Base-by-base conservation (phyloP, 805 yeast species). In the Candida coquimbonensis region DNA sequence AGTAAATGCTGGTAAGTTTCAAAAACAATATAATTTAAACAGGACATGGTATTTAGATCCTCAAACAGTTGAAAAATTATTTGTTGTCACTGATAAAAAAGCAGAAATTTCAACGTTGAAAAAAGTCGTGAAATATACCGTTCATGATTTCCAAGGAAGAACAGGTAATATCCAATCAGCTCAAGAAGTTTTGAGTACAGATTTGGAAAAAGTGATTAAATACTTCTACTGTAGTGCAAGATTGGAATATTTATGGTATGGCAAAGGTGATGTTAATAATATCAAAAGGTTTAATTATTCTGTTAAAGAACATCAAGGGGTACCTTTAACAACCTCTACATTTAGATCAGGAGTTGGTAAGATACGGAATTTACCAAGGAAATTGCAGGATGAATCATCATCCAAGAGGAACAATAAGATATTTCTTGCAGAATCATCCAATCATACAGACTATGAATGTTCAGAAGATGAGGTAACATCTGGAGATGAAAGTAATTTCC, bases 1-100 rank as follows among this genome's bases (percentile, higher is more conserved):
- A 64, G 62, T 73, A 3, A 77, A 88, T 7, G 74, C 93, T 25
- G 78, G 79, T 2, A 82, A 78, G 48, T 91, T 90, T 61, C 97
- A 93, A 62, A 86, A 80, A 57, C 84, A 81, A 48, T 70, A 73
- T 51, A 74, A 75, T 50, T 56, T 83, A 8, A 72, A 74, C 4
- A 68, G 70, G 48, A 73, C 74, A 24, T 61, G 78, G 48, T 73
- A 72, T 49, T 66, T 85, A 32, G 89, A 84, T 61, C 67, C 73
- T 26, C 68, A 67, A 42, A 83, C 91, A 0, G 63, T 73, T 41
- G 70, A 70, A 41, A 70, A 71, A 44, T 62, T 80, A 3, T 67
- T 73, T 48, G 66, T 65, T 43, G 69, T 73, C 4, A 72, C 81
- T 6, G 70, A 72, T 9, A 75, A 74, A 51, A 62, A 61, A 7